These are phyloP conservation scores for Phytopythium kandeliae DNA, from an alignment of 352 stramenopile species.

Conservation along the genomic window DNA sequence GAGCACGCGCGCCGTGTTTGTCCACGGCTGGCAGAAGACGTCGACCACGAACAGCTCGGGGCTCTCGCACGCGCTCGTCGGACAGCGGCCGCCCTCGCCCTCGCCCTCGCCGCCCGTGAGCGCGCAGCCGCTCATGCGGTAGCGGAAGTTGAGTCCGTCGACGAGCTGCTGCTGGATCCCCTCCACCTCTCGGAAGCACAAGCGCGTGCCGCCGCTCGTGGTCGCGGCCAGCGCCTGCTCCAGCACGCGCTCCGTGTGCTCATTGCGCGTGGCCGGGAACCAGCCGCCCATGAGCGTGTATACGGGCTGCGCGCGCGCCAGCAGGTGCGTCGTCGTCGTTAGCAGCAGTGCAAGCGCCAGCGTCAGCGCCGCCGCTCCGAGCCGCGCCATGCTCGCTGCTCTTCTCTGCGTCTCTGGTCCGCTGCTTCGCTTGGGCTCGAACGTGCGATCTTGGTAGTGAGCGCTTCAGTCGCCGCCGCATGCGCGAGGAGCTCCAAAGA, in stretches of 20 bases:
- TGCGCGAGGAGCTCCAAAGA: background rate
- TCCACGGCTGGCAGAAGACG: slow-evolving; percentile 51
- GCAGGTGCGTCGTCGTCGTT: slow-evolving; percentile 9
- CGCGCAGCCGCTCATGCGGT: slow-evolving; percentile 36
- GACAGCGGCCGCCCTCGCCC: slow-evolving; percentile 19
- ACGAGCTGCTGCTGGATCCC: slow-evolving; percentile 56
- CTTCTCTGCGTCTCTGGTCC: too few species aligned
- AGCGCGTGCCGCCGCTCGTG: slow-evolving; percentile 8
- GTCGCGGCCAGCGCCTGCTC: slow-evolving; percentile 25
- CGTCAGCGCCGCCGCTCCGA: slow-evolving; percentile 2
- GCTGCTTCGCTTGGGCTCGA: too few species aligned
- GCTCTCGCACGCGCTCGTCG: slow-evolving; percentile 10
- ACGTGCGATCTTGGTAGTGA: too few species aligned
- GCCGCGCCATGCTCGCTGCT: slow-evolving; percentile 1
- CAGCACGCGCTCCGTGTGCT: slow-evolving; percentile 24
- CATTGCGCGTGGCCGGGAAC: slow-evolving; percentile 29
- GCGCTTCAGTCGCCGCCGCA: too few species aligned
- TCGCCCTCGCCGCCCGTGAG: slow-evolving; percentile 15
- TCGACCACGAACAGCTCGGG: slow-evolving; percentile 29
- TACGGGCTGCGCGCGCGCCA: slow-evolving; percentile 13
- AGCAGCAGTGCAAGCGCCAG: background rate
- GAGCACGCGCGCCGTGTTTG: slow-evolving; percentile 30
- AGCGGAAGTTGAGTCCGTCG: slow-evolving; percentile 59
- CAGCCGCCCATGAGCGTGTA: slow-evolving; percentile 28
- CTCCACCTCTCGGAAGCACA: slow-evolving; percentile 41